phyloP scores from a whole-genome alignment of 192 early-diverging fungal species.

The Linnemannia elongata region DNA sequence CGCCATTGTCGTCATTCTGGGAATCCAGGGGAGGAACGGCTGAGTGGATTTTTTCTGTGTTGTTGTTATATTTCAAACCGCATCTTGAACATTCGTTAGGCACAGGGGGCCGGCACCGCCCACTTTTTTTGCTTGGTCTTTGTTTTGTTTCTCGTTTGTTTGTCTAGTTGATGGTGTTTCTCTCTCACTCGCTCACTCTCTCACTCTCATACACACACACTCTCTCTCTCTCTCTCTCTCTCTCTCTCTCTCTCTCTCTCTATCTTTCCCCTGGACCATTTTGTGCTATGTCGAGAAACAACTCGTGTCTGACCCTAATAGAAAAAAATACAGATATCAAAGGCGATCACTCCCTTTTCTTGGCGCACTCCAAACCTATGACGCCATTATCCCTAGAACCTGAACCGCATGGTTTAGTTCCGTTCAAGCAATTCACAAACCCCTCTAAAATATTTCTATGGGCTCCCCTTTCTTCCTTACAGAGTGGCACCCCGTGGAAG shows the following conservation, averaged over 20 bases:
- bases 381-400: too few relatives aligned
- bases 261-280: neutral
- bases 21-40: neutral
- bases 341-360: too few relatives aligned
- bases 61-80: neutral
- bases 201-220: too few relatives aligned
- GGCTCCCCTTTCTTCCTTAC: too few relatives aligned
- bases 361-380: too few relatives aligned
- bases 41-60: neutral
- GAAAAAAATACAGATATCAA: neutral
- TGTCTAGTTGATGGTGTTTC: neutral
- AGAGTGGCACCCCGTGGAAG: too few relatives aligned
- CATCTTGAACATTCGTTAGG: neutral
- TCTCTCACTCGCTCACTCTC: neutral
- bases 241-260: too few relatives aligned
- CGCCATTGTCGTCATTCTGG: neutral
- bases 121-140: neutral
- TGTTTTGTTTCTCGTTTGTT: neutral
- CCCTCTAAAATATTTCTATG: too few relatives aligned
- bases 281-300: neutral
- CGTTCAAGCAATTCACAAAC: too few relatives aligned
- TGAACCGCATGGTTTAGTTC: too few relatives aligned
- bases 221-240: neutral
- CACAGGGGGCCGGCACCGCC: neutral
- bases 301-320: neutral